These are phyloP conservation scores for Citrus medica DNA, from an alignment of 345 rosid species.

Conservation along the genomic window DNA sequence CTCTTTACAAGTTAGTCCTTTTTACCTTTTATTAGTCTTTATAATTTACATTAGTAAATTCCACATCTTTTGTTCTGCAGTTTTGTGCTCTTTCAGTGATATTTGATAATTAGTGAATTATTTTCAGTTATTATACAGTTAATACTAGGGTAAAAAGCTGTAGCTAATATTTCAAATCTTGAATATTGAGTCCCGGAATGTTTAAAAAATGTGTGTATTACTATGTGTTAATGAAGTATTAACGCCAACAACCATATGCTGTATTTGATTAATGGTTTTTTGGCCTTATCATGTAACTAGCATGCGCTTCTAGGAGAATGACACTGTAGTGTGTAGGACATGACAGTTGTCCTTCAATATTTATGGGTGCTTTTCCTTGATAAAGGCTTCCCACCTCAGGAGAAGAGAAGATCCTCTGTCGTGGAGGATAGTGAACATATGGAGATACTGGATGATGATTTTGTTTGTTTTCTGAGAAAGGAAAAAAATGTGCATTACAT, in stretches of 20 bases:
- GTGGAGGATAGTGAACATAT: neutral
- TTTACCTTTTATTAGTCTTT: neutral
- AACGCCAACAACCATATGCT: neutral
- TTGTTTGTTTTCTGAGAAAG: neutral
- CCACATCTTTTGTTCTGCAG: constrained; percentile 8
- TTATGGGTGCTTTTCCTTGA: neutral
- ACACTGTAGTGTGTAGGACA: neutral
- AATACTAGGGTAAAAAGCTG: neutral
- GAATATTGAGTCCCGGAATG: neutral
- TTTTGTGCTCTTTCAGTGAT: neutral
- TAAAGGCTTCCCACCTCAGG: neutral
- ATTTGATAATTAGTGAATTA: neutral
- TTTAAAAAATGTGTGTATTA: neutral
- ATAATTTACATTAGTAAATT: neutral
- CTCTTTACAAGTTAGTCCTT: neutral
- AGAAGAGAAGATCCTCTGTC: neutral
- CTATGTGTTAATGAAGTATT: neutral
- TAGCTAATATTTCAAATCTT: neutral
- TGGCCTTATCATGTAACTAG: neutral
- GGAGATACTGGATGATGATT: neutral
- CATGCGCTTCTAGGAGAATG: neutral
- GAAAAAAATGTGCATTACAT: neutral
- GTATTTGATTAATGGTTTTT: neutral
- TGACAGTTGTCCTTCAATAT: neutral
- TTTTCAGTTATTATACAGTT: neutral